Percentiles rank a stretch among this genome's conserved stretches.
phyloP scores from a whole-genome alignment of 495 filamentous ascomycete genomes.

The Tuber magnatum region DNA sequence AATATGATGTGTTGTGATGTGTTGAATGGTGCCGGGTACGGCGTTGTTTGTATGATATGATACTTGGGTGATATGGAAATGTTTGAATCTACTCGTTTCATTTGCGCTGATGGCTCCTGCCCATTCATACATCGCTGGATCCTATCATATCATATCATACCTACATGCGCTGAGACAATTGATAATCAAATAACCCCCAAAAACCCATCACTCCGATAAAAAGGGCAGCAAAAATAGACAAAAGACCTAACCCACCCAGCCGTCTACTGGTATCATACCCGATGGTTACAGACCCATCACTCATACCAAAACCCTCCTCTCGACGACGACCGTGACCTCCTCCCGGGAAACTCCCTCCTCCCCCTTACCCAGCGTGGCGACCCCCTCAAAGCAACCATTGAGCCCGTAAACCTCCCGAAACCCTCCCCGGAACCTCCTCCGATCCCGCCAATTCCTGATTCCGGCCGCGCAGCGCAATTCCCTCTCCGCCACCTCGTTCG shows the following conservation, averaged over 20 bases:
- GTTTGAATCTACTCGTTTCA: neutral
- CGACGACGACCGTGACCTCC: slow-evolving; percentile 24
- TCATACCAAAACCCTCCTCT: slow-evolving; percentile 27
- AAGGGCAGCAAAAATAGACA: neutral
- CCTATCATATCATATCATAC: too few species aligned
- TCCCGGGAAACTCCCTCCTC: slow-evolving; percentile 15
- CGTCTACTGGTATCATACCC: neutral
- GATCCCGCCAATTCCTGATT: slow-evolving; percentile 33
- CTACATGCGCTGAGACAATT: too few species aligned
- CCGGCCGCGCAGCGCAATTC: slow-evolving; percentile 34
- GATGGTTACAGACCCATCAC: neutral
- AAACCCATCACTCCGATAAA: neutral
- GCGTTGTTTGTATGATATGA: too few species aligned
- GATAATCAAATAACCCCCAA: neutral
- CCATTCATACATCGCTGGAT: too few species aligned
- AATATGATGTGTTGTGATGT: too few species aligned
- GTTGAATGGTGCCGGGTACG: too few species aligned
- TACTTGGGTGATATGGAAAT: too few species aligned
- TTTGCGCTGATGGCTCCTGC: too few species aligned
- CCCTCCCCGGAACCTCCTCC: slow-evolving; percentile 31
- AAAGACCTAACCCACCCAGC: neutral
- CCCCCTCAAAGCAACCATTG: slow-evolving; percentile 32
- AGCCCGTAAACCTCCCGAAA: slow-evolving; percentile 36
- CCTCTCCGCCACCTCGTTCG: slow-evolving; percentile 31
- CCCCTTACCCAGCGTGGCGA: slow-evolving; percentile 11